Base-by-base conservation (phyloP, 768 basidiomycete species). In the Mycena galopus region DNA sequence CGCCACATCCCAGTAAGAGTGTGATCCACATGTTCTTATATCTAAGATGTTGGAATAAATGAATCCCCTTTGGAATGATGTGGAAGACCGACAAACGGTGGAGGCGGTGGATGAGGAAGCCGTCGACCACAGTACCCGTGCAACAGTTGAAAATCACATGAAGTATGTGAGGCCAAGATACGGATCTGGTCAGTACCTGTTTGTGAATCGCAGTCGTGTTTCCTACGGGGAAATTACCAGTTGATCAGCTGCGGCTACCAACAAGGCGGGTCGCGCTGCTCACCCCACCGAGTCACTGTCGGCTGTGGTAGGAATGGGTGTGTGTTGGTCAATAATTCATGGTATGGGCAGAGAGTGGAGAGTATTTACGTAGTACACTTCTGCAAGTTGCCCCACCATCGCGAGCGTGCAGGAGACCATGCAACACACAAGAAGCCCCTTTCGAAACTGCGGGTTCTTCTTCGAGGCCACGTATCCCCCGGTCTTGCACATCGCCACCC, bases 281-380 rank as follows among this genome's bases (percentile, higher is more conserved):
- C 19, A 60, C 59, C 59, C 59, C 59, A 60, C 11, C 39, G 42
- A 27, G 59, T 60, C 4, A 60, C 59, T 12, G 59, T 60, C 9
- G 59, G 59, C 59, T 60, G 10, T 25, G 4, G 30, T n/a, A 4
- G 4, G n/a, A 25, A 29, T 9, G 5, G 5, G 29, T 39, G 11
- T 39, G 59, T 12, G 27, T 14, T 25, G 35, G 25, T n/a, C n/a
- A n/a, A n/a, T n/a, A n/a, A n/a, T n/a, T n/a, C n/a, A n/a, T 39
- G 27, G 5, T 6, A 19, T 27, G 5, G 6, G 23, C 14, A 25
- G 7, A 9, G 16, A 37, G 10, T 9, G 10, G 35, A 16, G 4
- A 42, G n/a, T n/a, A n/a, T 19, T 16, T 12, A 60, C 59, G 37
- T 60, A 60, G 37, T 39, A 60, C 23, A 60, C 59, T 14, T 60